Percentiles rank a stretch among this genome's conserved stretches.
Conservation (phyloP, 768 basidiomycete species). For the Termitomyces sp. region DNA sequence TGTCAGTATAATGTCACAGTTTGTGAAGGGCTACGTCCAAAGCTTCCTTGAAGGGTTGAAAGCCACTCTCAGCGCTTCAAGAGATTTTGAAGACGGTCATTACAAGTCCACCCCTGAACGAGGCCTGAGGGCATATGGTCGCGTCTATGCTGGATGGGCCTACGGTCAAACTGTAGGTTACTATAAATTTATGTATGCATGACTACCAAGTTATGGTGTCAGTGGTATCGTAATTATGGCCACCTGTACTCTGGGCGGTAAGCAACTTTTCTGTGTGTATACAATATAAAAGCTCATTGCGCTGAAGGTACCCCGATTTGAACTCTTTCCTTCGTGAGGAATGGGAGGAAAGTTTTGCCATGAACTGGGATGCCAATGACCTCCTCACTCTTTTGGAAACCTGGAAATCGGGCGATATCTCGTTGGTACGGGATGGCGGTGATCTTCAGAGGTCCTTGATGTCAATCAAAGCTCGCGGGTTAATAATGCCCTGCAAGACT, state of each 20-base stretch:
- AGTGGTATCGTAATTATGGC: constrained; percentile 55
- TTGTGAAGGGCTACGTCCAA: constrained; percentile 14
- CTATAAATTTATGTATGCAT: background rate
- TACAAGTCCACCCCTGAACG: constrained; percentile 44
- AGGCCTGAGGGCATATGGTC: constrained; percentile 53
- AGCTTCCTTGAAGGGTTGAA: constrained; percentile 62
- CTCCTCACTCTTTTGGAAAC: constrained; percentile 45
- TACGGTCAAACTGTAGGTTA: constrained; percentile 49
- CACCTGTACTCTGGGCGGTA: constrained; percentile 41
- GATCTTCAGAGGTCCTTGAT: constrained; percentile 38
- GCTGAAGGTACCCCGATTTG: constrained; percentile 42
- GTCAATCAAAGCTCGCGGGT: constrained; percentile 46
- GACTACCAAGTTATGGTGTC: background rate
- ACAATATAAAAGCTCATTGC: background rate
- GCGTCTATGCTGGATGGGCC: constrained; percentile 57
- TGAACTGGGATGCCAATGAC: constrained; percentile 55
- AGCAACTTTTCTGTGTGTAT: constrained; percentile 8
- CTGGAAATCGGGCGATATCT: constrained; percentile 50
- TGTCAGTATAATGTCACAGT: background rate
- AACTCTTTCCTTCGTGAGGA: constrained; percentile 47
- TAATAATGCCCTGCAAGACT: constrained; percentile 59
- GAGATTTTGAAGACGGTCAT: constrained; percentile 53
- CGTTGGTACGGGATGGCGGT: constrained; percentile 39
- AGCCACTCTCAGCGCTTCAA: constrained; percentile 49
- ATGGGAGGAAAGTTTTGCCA: constrained; percentile 45